Percentiles rank a stretch among this genome's conserved stretches.
These are phyloP conservation scores for Mortierella alpina DNA, from an alignment of 192 early-diverging fungal genomes.

Conservation along the genomic window DNA sequence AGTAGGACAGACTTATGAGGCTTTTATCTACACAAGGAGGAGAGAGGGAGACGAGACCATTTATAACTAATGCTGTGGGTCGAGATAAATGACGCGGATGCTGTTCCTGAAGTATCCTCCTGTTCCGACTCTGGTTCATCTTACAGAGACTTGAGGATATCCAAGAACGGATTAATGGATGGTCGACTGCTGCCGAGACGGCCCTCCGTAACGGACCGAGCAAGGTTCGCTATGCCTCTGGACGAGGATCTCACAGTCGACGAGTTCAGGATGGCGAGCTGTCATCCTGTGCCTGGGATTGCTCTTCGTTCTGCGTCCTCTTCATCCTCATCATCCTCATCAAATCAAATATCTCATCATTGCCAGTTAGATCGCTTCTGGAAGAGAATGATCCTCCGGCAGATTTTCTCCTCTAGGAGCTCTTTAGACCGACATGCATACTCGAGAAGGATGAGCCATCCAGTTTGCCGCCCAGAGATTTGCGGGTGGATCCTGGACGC, in stretches of 20 bases:
- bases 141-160: not conserved
- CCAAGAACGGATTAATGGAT: slow-evolving; percentile 2
- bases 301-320: slow-evolving; percentile 4
- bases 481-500: slow-evolving; percentile 23
- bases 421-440: slow-evolving; percentile 7
- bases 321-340: slow-evolving; percentile 27
- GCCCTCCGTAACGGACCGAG: no score
- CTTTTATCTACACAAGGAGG: slow-evolving; percentile 16
- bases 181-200: no score
- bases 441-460: not conserved
- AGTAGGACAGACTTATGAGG: slow-evolving; percentile 10
- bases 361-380: no score
- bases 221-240: no score
- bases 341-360: slow-evolving; percentile 1
- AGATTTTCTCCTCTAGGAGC: slow-evolving; percentile 2
- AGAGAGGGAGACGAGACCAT: not conserved
- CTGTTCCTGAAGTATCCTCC: not conserved
- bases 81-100: not conserved
- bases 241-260: not conserved
- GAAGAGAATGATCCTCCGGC: not conserved
- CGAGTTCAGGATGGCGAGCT: not conserved
- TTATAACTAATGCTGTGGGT: not conserved
- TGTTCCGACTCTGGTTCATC: not conserved
- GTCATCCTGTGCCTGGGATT: no score
- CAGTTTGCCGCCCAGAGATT: not conserved